These are phyloP conservation scores for Fallopia convolvulus DNA, from an alignment of 148 eudicot species.

Conservation along the genomic window DNA sequence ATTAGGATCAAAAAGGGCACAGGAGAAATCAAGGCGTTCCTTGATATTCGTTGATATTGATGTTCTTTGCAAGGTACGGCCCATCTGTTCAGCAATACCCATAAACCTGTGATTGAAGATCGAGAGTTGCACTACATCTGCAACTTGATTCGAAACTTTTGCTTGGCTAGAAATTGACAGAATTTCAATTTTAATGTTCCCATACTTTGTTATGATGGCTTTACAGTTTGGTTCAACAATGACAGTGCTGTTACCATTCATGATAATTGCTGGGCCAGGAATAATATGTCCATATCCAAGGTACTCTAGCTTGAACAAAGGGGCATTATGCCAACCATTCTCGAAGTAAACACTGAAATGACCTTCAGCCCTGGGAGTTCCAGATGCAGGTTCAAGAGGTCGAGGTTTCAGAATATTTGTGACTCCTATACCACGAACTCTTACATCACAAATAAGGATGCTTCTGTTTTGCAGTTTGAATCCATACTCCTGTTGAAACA, in stretches of 20 bases:
- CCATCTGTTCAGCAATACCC: conserved; percentile 99
- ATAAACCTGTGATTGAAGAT: conserved; percentile 93
- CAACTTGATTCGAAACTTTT: conserved; percentile 59
- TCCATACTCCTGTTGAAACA: conserved; percentile 88
- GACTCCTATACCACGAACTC: conserved; percentile 92
- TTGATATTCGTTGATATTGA: conserved; percentile 97
- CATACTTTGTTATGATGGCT: conserved; percentile 71
- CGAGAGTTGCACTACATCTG: conserved; percentile 96
- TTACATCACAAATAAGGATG: conserved; percentile 76
- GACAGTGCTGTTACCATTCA: conserved; percentile 97
- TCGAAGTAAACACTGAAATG: conserved; percentile 63
- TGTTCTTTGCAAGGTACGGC: conserved; percentile 89
- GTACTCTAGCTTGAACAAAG: conserved; percentile 73
- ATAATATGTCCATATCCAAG: conserved; percentile 64
- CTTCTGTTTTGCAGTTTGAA: conserved; percentile 78
- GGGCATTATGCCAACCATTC: conserved; percentile 69
- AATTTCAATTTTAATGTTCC: conserved; percentile 81
- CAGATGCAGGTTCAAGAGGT: conserved; percentile 35
- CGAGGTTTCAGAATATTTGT: conserved; percentile 85
- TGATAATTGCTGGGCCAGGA: conserved; percentile 82
- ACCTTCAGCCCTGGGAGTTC: conserved; percentile 44
- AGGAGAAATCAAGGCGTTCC: conserved; percentile 90
- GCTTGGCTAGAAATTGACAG: conserved; percentile 35
- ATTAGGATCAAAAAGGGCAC: conserved; percentile 94
- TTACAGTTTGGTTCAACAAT: conserved; percentile 81